Base-by-base conservation (phyloP, 768 basidiomycete species). In the Kondoa subrosea region DNA sequence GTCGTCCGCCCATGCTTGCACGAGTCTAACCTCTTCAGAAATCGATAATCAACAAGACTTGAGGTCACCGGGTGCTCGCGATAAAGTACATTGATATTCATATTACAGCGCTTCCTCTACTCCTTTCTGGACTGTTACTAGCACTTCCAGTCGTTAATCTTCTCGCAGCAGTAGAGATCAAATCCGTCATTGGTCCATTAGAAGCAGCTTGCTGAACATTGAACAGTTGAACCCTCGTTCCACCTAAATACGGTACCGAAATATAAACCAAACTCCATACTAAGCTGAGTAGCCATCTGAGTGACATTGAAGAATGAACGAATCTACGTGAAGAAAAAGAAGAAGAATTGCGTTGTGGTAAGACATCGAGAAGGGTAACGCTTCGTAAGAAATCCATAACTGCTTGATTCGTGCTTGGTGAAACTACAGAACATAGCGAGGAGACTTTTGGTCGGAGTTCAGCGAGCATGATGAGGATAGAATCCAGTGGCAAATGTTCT, bases 181-280 rank as follows among this genome's bases (percentile, higher is more conserved):
- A 17, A 32, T 63, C 61, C 61, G 15, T 63, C 15, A 8, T 27
- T 16, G 16, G 29, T 32, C n/a, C n/a, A n/a, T n/a, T n/a, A n/a
- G n/a, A n/a, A n/a, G n/a, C n/a, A n/a, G 15, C 3, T 16, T 63
- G n/a, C 29, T 63, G 61, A 21, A 65, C 64, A 17, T 32, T 26
- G 33, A 65, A 65, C 26, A 65, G 33, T 12, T 32, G 26, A 26
- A 57, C 25, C n/a, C 4, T 16, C 12, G 64, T 60, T 25, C 56
- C 56, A 3, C 8, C 17, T 32, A 65, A 34, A 15, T n/a, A 59
- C 4, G 14, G 17, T 27, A 50, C 4, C 4, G 64, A 58, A 2
- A 95, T 87, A 75, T 92, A 99, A 25, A 93, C 83, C 75, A 92
- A 89, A 56, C 95, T 92, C 91, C 93, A 99, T 26, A 92, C 85